These are phyloP conservation scores for Lipomyces japonicus DNA, from an alignment of 805 yeast genomes.

Conservation along the genomic window DNA sequence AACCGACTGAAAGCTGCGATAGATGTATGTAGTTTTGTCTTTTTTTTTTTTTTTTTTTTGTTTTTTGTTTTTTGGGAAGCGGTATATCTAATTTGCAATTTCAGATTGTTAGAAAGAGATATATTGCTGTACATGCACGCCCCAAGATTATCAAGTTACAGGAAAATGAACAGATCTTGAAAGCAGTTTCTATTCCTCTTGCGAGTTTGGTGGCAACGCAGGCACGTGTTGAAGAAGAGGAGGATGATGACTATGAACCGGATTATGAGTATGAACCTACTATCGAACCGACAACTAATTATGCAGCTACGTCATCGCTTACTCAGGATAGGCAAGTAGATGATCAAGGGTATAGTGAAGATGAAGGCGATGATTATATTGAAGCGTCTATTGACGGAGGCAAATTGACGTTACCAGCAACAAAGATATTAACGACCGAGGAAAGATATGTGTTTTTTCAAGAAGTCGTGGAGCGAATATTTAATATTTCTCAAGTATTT, in stretches of 20 bases:
- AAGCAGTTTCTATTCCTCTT: too few species aligned
- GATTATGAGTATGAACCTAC: constrained; percentile 27
- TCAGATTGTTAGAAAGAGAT: neutral
- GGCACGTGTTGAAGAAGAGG: constrained; percentile 36
- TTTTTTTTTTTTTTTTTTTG: too few species aligned
- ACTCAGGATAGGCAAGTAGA: neutral
- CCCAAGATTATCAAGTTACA: constrained; percentile 9
- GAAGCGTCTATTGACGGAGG: constrained; percentile 12
- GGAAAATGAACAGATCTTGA: too few species aligned
- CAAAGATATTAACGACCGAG: constrained; percentile 45
- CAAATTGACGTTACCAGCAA: constrained; percentile 10
- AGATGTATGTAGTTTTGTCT: constrained; percentile 46
- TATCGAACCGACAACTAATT: constrained; percentile 11
- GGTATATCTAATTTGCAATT: too few species aligned
- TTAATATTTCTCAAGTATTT: constrained; percentile 16
- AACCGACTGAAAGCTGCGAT: constrained; percentile 60
- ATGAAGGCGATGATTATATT: constrained; percentile 6
- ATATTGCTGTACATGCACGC: constrained; percentile 10
- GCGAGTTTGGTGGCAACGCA: constrained; percentile 11
- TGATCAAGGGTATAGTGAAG: constrained; percentile 14
- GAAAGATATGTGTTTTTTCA: constrained; percentile 57
- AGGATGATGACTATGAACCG: constrained; percentile 33
- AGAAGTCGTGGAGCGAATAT: constrained; percentile 47
- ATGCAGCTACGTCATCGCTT: constrained; percentile 14
- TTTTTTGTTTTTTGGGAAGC: too few species aligned